Conservation (phyloP, 2,329 filamentous ascomycete genomes). For the Neopestalotiopsis sp. region DNA sequence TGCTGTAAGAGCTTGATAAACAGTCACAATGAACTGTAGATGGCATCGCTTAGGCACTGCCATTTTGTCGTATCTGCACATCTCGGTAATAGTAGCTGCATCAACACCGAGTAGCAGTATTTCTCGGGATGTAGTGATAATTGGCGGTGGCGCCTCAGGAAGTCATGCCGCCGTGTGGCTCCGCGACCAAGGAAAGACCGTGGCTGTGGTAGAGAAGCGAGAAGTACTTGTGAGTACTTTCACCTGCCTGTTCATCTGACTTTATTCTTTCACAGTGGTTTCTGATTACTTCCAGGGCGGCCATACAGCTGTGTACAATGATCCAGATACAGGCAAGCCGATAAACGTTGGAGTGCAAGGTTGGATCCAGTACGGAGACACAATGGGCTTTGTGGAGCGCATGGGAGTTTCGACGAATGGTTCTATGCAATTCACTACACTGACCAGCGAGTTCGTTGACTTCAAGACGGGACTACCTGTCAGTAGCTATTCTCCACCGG, state of each 20-base stretch:
- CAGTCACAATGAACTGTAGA: no score
- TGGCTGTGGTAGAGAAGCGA: constrained; percentile 41
- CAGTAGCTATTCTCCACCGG: constrained; percentile 18
- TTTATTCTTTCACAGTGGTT: constrained; percentile 28
- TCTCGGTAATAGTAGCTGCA: no score
- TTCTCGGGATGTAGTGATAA: constrained; percentile 28
- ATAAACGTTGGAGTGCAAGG: constrained; percentile 43
- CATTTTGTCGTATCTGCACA: no score
- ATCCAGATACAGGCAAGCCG: constrained; percentile 39
- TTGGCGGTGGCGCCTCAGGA: constrained; percentile 46
- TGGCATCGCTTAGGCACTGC: no score
- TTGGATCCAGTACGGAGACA: constrained; percentile 43
- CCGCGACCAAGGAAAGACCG: constrained; percentile 36
- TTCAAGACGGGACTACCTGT: constrained; percentile 34
- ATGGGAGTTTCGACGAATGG: constrained; percentile 39
- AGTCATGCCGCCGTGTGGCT: constrained; percentile 42
- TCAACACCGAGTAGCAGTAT: background rate
- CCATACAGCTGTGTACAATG: constrained; percentile 52
- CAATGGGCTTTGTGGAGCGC: constrained; percentile 48
- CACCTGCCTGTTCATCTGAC: constrained; percentile 37
- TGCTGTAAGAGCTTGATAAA: no score
- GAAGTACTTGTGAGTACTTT: constrained; percentile 31
- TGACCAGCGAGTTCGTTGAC: constrained; percentile 32
- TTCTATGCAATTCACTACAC: constrained; percentile 29
- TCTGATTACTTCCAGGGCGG: constrained; percentile 41